Conservation (phyloP, 2,329 filamentous ascomycete genomes). For the Scolecobasidium constrictum region DNA sequence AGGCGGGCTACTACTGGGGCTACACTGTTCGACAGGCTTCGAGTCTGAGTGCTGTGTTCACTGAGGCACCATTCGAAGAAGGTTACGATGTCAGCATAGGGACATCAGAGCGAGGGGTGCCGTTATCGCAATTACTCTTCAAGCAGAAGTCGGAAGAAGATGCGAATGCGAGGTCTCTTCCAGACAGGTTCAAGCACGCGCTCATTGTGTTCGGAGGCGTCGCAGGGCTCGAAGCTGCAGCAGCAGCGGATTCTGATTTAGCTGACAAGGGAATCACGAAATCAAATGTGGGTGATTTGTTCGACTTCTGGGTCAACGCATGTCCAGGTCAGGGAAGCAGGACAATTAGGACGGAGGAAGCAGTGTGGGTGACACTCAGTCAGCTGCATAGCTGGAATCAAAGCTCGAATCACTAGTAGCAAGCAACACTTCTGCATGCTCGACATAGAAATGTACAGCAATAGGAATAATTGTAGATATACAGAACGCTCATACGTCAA, state of each 20-base stretch:
- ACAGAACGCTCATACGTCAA: too few relatives aligned
- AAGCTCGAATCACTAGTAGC: constrained; percentile 1
- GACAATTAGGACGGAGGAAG: constrained; percentile 76
- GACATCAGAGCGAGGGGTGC: constrained; percentile 64
- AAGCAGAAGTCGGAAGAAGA: neutral
- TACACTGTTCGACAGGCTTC: constrained; percentile 57
- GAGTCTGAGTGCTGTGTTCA: constrained; percentile 64
- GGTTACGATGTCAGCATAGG: constrained; percentile 79
- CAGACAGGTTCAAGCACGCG: constrained; percentile 53
- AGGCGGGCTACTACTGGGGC: constrained; percentile 80
- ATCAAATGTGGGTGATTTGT: constrained; percentile 56
- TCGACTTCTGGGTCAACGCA: constrained; percentile 78
- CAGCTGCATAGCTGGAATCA: constrained; percentile 32
- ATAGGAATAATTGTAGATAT: too few relatives aligned
- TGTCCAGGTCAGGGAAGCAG: constrained; percentile 71
- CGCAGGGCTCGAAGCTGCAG: constrained; percentile 65
- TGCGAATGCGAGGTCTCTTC: constrained; percentile 12
- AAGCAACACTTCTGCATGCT: too few relatives aligned
- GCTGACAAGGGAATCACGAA: constrained; percentile 52
- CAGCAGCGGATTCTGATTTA: constrained; percentile 50
- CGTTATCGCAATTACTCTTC: constrained; percentile 21
- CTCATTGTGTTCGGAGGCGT: constrained; percentile 74
- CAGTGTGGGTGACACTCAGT: constrained; percentile 65
- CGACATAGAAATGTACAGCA: too few relatives aligned
- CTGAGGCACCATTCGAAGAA: constrained; percentile 60